These are phyloP conservation scores for Ophiostoma ips DNA, from an alignment of 2,329 filamentous ascomycete genomes.

Conservation along the genomic window DNA sequence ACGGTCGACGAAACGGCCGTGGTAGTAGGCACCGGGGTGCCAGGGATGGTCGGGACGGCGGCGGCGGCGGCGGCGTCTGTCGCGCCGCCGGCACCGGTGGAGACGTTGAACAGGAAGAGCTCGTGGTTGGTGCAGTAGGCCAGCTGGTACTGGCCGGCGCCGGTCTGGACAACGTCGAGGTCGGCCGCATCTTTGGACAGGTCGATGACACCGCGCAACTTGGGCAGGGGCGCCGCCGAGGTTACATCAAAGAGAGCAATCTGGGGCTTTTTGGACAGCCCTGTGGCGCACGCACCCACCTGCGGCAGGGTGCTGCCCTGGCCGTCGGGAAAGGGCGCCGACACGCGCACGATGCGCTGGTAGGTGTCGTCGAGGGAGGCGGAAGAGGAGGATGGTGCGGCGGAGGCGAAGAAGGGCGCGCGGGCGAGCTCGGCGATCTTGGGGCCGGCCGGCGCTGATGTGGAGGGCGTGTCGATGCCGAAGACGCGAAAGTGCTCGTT, in stretches of 20 bases:
- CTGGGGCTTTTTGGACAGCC: conserved; percentile 57
- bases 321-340: conserved; percentile 32
- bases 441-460: conserved; percentile 20
- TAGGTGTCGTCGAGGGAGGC: conserved; percentile 30
- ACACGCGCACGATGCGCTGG: conserved; percentile 43
- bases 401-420: conserved; percentile 32
- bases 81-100: conserved; percentile 7
- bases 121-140: conserved; percentile 68
- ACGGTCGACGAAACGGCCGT: background rate
- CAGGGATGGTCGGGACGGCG: background rate
- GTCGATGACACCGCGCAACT: conserved; percentile 34
- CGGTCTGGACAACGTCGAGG: conserved; percentile 52
- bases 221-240: conserved; percentile 20
- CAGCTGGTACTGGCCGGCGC: conserved; percentile 51
- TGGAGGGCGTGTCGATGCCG: conserved; percentile 33
- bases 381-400: conserved; percentile 8
- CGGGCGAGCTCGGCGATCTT: conserved; percentile 39
- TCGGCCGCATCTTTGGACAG: conserved; percentile 49
- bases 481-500: conserved; percentile 79
- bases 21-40: background rate
- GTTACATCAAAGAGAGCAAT: conserved; percentile 66
- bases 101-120: conserved; percentile 51
- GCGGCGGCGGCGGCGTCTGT: background rate
- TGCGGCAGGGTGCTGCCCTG: conserved; percentile 30
- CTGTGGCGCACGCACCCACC: conserved; percentile 66